phyloP scores from a whole-genome alignment of 306 rosid genomes.

The Neltuma alba region DNA sequence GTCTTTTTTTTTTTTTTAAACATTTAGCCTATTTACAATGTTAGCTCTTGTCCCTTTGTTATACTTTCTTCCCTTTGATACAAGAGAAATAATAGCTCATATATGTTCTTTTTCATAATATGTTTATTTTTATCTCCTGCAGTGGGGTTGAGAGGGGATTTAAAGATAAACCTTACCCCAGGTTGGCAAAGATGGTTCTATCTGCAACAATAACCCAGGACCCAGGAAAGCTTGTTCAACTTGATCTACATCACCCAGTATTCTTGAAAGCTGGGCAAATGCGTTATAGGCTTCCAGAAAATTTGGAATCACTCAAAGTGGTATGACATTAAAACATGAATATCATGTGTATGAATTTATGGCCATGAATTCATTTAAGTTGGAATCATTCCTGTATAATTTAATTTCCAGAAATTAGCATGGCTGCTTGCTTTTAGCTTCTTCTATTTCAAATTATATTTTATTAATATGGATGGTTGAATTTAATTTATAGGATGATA shows the following conservation, averaged over 20 bases:
- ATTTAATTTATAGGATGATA: not conserved
- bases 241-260: conserved; percentile 78
- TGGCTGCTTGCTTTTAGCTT: conserved; percentile 16
- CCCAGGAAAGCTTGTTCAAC: conserved; percentile 89
- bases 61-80: conserved; percentile 2
- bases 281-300: conserved; percentile 85
- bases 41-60: conserved; percentile 8
- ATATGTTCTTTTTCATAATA: not conserved
- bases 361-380: not conserved
- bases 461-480: not conserved
- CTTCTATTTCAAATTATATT: not conserved
- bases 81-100: conserved; percentile 5
- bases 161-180: conserved; percentile 69
- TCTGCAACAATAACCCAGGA: conserved; percentile 89
- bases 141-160: conserved; percentile 92
- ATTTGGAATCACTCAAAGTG: conserved; percentile 73
- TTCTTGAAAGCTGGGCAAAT: conserved; percentile 78
- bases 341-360: not conserved
- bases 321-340: conserved; percentile 44
- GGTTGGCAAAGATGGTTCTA: conserved; percentile 89
- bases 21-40: not conserved
- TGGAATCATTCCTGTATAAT: conserved; percentile 6
- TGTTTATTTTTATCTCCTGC: conserved; percentile 28
- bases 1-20: not conserved
- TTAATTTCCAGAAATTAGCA: not conserved